Evolutionary conservation across 768 basidiomycete genomes (phyloP), one percentile per base, ranked within the genome.

Genomic region (Mycena filopes): DNA sequence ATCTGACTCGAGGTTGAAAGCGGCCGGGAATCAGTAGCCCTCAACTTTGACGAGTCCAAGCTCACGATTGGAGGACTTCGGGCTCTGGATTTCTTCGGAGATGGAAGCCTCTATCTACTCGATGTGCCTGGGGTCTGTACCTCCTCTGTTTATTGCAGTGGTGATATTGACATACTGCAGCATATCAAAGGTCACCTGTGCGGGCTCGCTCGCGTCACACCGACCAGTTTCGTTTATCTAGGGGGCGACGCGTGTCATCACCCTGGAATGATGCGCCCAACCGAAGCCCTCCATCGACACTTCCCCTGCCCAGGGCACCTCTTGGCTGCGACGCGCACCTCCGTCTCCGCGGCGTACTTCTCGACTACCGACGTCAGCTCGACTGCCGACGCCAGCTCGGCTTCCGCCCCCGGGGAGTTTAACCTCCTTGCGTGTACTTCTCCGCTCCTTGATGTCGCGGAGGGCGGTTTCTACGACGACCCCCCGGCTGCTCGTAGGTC

Each of bases 41-140:
- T 74, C 33, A 25, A 36, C 23, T 73, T 68, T 47, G 60, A 59
- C 4, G 47, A 42, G 13, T 65, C 66, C 21, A 23, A 57, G 2
- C 56, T 72, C 21, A 47, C 63, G 12, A 59, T 74, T 23, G 68
- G 70, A 2, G 73, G 62, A 1, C 51, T 69, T 56, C 55, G 50
- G 31, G 68, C 71, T 2, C 36, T 63, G 26, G 73, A 74, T 38
- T 74, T 58, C 51, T 74, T 74, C 40, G 68, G 68, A 7, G 73
- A 74, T 43, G 73, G 71, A 1, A 74, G 73, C 42, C 60, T 74
- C 40, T 74, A 74, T 46, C 18, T 74, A 13, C 60, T 74, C 26
- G 66, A 71, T 26, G 62, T 57, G 0, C 71, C 73, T 2, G 73
- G 73, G 10, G 72, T 73, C 25, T 18, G 55, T 53, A 31, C 20